Evolutionary conservation across 2,329 filamentous ascomycete genomes (phyloP).

Genomic region (Sporothrix curviconia): DNA sequence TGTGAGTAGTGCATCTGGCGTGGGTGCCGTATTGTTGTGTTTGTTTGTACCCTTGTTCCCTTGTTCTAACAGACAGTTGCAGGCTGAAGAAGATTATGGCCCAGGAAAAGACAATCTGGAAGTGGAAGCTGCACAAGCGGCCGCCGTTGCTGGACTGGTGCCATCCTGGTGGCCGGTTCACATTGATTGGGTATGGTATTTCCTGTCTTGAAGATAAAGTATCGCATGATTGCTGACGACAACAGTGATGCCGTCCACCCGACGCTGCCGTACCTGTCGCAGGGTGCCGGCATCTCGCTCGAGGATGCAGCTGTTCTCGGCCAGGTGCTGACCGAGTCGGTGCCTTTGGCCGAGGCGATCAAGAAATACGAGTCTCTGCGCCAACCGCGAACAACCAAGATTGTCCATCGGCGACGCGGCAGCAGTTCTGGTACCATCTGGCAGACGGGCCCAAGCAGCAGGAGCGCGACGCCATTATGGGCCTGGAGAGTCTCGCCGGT

Average conservation of each 20-base stretch:
- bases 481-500: not conserved
- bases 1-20: not conserved
- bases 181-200: constrained; percentile 7
- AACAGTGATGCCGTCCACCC: constrained; percentile 13
- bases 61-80: not conserved
- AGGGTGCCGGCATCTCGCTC: constrained; percentile 11
- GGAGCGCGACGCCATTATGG: constrained; percentile 12
- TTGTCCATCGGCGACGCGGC: constrained; percentile 12
- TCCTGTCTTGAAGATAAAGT: no score
- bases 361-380: constrained; percentile 12
- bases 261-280: constrained; percentile 14
- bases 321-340: constrained; percentile 5
- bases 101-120: constrained; percentile 10
- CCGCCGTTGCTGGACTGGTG: constrained; percentile 9
- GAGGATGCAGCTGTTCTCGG: constrained; percentile 14
- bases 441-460: constrained; percentile 13
- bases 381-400: constrained; percentile 13
- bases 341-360: constrained; percentile 10
- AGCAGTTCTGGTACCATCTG: constrained; percentile 15
- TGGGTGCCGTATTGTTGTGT: not conserved
- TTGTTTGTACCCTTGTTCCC: not conserved
- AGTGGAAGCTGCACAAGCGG: constrained; percentile 16
- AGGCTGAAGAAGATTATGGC: constrained; percentile 12
- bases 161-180: constrained; percentile 9
- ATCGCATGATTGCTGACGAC: no score